Percentiles rank a stretch among this genome's conserved stretches.
phyloP scores from a whole-genome alignment of 2,329 filamentous ascomycete species.

The Alternaria incomplexa region DNA sequence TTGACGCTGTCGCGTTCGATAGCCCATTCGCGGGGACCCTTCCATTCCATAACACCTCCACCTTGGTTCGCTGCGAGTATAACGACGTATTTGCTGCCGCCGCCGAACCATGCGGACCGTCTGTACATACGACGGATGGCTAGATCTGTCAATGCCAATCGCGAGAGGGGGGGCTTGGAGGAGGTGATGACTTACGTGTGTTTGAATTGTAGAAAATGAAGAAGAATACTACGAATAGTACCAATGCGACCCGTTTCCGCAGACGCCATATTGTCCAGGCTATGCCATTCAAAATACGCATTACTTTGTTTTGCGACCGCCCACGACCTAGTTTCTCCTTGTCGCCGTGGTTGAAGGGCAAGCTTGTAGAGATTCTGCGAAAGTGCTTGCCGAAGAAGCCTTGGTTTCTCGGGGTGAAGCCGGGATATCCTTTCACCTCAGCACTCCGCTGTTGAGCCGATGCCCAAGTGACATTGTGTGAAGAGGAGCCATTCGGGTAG shows the following conservation, averaged over 20 bases:
- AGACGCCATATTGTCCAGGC: slow-evolving; percentile 66
- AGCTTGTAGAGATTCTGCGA: slow-evolving; percentile 76
- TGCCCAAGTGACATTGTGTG: slow-evolving; percentile 75
- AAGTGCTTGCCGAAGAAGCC: slow-evolving; percentile 89
- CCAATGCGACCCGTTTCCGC: slow-evolving; percentile 67
- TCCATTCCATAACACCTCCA: slow-evolving; percentile 99
- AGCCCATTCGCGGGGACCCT: slow-evolving; percentile 95
- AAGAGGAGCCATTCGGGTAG: slow-evolving; percentile 55
- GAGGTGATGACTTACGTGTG: slow-evolving; percentile 68
- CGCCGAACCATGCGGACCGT: slow-evolving; percentile 74
- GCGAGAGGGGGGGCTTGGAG: background rate
- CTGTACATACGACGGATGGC: slow-evolving; percentile 69
- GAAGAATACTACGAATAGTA: slow-evolving; percentile 65
- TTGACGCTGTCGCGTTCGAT: slow-evolving; percentile 94
- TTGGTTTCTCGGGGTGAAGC: slow-evolving; percentile 79
- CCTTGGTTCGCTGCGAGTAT: slow-evolving; percentile 93
- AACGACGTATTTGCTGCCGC: slow-evolving; percentile 90
- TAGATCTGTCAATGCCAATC: slow-evolving; percentile 44
- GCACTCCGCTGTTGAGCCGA: slow-evolving; percentile 79
- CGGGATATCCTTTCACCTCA: slow-evolving; percentile 75
- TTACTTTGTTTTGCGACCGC: slow-evolving; percentile 47
- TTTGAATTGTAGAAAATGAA: slow-evolving; percentile 69
- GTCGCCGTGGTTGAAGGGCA: slow-evolving; percentile 74
- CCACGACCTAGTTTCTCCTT: slow-evolving; percentile 77
- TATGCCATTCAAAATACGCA: slow-evolving; percentile 46